Percentiles rank a stretch among this genome's conserved stretches.
These are phyloP conservation scores for Bruguiera parviflora DNA, from an alignment of 345 rosid genomes.

Conservation along the genomic window DNA sequence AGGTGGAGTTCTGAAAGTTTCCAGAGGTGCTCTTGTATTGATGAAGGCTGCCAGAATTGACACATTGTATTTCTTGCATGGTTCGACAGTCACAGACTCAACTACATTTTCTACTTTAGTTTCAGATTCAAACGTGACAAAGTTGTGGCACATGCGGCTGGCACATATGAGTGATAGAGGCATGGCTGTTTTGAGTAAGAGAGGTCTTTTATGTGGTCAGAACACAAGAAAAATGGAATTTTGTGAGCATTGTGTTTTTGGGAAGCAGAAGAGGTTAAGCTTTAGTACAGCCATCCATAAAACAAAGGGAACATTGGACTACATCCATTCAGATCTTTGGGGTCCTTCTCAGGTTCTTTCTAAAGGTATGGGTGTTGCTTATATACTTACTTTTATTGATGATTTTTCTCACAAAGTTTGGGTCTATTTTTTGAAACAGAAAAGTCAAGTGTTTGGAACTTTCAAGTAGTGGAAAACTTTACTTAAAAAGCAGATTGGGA, in stretches of 20 bases:
- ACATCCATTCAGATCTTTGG: not conserved
- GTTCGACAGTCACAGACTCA: not conserved
- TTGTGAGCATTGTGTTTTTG: not conserved
- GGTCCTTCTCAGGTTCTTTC: not conserved
- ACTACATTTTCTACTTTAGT: not conserved
- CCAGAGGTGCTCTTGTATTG: too few species aligned
- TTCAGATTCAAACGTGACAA: not conserved
- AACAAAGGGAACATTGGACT: not conserved
- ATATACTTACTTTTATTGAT: not conserved
- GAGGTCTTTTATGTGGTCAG: not conserved
- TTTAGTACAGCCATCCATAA: not conserved
- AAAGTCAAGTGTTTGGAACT: not conserved
- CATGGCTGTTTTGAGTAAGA: not conserved
- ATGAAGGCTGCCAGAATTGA: too few species aligned
- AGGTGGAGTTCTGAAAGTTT: too few species aligned
- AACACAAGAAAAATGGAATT: not conserved
- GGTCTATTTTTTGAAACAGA: not conserved
- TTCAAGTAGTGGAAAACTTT: constrained; percentile 4
- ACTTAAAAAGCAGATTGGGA: not conserved
- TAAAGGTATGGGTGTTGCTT: not conserved
- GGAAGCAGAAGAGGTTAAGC: not conserved
- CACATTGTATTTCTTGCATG: not conserved
- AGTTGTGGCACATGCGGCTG: not conserved
- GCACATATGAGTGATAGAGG: not conserved
- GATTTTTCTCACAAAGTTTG: not conserved